Percentiles rank a stretch among this genome's conserved stretches.
Conservation (phyloP, 768 basidiomycete genomes). For the Collybia mongolica region DNA sequence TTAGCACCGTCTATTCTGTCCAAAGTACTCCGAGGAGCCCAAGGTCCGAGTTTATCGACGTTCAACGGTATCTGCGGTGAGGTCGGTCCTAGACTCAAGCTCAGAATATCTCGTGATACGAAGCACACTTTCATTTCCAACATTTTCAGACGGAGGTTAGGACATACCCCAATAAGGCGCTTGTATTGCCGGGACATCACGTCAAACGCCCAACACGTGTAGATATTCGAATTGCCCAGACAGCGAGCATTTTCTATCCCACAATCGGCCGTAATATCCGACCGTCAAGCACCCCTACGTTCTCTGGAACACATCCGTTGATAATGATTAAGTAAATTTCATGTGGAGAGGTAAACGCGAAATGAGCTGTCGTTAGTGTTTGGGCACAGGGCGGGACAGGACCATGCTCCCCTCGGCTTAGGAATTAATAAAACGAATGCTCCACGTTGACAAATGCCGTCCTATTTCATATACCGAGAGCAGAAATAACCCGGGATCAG, state of each 20-base stretch:
- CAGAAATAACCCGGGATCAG: slow-evolving; percentile 5
- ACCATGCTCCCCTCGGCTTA: too few species aligned
- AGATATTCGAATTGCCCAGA: slow-evolving; percentile 4
- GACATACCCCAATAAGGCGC: slow-evolving; percentile 12
- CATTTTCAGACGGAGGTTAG: neutral
- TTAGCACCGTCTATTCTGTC: neutral
- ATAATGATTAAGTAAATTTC: too few species aligned
- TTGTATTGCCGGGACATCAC: slow-evolving; percentile 20
- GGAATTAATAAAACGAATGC: too few species aligned
- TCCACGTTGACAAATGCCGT: too few species aligned
- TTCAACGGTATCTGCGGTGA: slow-evolving; percentile 11
- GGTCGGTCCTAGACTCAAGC: slow-evolving; percentile 7
- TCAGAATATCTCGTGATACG: neutral
- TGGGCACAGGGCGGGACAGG: too few species aligned
- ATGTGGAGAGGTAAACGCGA: too few species aligned
- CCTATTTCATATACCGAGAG: slow-evolving; percentile 1
- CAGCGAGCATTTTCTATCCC: neutral
- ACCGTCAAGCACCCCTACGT: too few species aligned
- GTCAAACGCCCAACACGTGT: slow-evolving; percentile 14
- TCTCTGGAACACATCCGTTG: too few species aligned
- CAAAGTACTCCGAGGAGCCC: slow-evolving; percentile 1
- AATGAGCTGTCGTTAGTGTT: too few species aligned
- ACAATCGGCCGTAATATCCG: slow-evolving; percentile 20
- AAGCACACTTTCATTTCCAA: neutral
- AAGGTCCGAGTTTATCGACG: slow-evolving; percentile 1